These are phyloP conservation scores for Pyrus hybrid DNA, from an alignment of 331 rosid genomes.

Conservation along the genomic window DNA sequence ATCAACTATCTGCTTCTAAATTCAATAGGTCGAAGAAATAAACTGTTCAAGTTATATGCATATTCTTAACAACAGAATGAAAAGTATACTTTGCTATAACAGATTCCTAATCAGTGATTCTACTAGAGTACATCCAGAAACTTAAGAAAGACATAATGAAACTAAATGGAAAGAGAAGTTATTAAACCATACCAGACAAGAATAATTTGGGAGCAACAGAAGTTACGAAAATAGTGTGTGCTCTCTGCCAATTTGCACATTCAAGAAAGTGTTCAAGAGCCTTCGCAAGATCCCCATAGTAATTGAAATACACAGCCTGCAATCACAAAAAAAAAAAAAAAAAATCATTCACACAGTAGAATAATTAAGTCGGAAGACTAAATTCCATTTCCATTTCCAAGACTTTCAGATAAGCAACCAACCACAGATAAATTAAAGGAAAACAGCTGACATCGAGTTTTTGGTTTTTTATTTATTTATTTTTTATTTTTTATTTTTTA, in stretches of 20 bases:
- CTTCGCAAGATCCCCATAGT: slow-evolving; percentile 55
- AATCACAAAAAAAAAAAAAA: slow-evolving; percentile 8
- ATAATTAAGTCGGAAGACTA: neutral
- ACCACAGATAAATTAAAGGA: neutral
- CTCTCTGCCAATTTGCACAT: slow-evolving; percentile 89
- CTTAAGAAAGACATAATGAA: neutral
- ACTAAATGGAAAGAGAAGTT: neutral
- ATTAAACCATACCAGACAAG: slow-evolving; percentile 54
- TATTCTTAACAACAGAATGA: neutral
- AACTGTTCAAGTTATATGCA: neutral
- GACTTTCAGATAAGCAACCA: neutral
- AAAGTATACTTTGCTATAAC: neutral
- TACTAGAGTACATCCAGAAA: neutral
- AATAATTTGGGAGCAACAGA: slow-evolving; percentile 70
- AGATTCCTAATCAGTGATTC: neutral
- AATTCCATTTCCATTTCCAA: neutral
- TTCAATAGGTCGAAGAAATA: neutral
- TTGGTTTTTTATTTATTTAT: no score
- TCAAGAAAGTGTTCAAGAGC: slow-evolving; percentile 81
- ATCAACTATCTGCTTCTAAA: neutral
- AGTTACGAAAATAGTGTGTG: slow-evolving; percentile 68
- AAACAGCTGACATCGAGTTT: neutral
- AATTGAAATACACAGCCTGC: slow-evolving; percentile 85
- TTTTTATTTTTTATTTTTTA: no score
- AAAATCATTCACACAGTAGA: slow-evolving; percentile 20